Conservation (phyloP, 768 basidiomycete genomes). For the Agrocybe praecox region DNA sequence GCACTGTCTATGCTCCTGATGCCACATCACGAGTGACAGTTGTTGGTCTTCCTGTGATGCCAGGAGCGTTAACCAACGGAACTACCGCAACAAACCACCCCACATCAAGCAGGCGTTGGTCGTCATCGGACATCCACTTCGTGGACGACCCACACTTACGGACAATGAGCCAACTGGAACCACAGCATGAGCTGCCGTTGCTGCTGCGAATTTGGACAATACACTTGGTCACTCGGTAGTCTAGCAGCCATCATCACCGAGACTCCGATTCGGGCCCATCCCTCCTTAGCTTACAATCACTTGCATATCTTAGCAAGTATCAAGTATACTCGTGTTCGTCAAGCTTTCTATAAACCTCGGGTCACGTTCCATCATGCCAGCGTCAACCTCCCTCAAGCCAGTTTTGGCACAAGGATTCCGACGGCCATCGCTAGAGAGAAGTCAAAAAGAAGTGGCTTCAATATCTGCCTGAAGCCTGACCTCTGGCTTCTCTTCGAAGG, state of each 20-base stretch:
- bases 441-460: slow-evolving; percentile 30
- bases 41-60: slow-evolving; percentile 48
- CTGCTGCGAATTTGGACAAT: slow-evolving; percentile 1
- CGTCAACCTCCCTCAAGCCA: slow-evolving; percentile 37
- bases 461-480: not conserved
- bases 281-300: slow-evolving; percentile 84
- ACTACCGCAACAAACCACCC: not conserved
- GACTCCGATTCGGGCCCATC: slow-evolving; percentile 61
- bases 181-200: not conserved
- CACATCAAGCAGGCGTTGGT: not conserved
- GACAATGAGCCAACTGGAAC: not conserved
- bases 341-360: slow-evolving; percentile 91
- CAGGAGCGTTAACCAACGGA: not conserved
- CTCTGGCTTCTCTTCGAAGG: not conserved
- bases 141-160: slow-evolving; percentile 15
- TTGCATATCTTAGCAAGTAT: slow-evolving; percentile 97
- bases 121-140: slow-evolving; percentile 32
- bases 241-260: slow-evolving; percentile 15
- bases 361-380: slow-evolving; percentile 80
- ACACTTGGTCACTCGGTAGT: not conserved
- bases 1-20: slow-evolving; percentile 46
- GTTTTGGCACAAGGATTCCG: slow-evolving; percentile 17
- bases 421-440: slow-evolving; percentile 17
- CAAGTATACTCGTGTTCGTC: slow-evolving; percentile 95
- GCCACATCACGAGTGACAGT: slow-evolving; percentile 67